Evolutionary conservation across 306 rosid species (phyloP).

Genomic region (Cicer bijugum): DNA sequence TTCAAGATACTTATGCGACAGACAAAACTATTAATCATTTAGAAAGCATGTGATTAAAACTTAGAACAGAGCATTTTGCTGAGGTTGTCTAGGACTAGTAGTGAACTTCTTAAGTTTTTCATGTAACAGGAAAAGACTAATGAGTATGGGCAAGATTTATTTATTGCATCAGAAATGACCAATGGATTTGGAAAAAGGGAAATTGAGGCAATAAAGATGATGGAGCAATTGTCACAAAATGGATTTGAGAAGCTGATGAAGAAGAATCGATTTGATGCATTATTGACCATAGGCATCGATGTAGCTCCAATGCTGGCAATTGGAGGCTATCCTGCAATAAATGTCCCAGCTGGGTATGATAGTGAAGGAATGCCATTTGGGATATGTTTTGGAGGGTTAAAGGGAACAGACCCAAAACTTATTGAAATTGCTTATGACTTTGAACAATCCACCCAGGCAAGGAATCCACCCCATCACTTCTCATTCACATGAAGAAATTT

Average conservation of each 20-base stretch:
- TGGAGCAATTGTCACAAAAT: conserved; percentile 46
- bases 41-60: background rate
- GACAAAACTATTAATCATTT: background rate
- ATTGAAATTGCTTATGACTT: conserved; percentile 63
- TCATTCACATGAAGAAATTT: conserved; percentile 13
- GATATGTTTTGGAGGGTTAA: conserved; percentile 54
- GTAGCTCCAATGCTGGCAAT: conserved; percentile 43
- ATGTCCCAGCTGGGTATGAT: conserved; percentile 58
- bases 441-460: conserved; percentile 59
- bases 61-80: background rate
- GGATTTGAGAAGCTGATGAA: conserved; percentile 60
- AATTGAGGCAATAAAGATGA: conserved; percentile 42
- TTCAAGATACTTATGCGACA: background rate
- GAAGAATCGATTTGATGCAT: conserved; percentile 54
- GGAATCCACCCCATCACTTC: conserved; percentile 47
- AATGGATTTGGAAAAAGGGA: conserved; percentile 53
- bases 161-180: conserved; percentile 55
- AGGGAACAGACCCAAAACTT: conserved; percentile 55
- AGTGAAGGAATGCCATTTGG: conserved; percentile 53
- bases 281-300: conserved; percentile 48
- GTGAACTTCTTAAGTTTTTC: background rate
- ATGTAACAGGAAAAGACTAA: conserved; percentile 54
- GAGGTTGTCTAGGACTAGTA: too few species aligned
- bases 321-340: conserved; percentile 63
- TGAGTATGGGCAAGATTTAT: conserved; percentile 59